Evolutionary conservation across 352 stramenopile genomes (phyloP).

Genomic region (Globisporangium echinulatum): DNA sequence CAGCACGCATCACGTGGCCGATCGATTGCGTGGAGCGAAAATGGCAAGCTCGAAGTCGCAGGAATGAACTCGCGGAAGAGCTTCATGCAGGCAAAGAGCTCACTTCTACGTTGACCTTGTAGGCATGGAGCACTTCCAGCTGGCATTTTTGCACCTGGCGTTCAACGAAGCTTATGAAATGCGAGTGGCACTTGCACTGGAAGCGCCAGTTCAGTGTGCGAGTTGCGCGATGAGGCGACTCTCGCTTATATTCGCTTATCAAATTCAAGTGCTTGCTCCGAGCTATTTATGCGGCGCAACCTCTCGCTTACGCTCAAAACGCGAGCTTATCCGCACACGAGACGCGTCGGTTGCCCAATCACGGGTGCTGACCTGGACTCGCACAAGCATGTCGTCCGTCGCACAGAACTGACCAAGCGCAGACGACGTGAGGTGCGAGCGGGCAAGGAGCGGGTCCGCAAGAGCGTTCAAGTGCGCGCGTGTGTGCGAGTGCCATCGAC

Average conservation of each 20-base stretch:
- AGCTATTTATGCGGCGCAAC: too few species aligned
- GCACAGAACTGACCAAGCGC: background rate
- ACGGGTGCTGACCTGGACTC: background rate
- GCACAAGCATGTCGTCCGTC: conserved; percentile 10
- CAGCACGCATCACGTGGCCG: too few species aligned
- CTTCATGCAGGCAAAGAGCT: too few species aligned
- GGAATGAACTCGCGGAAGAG: too few species aligned
- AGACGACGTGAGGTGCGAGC: background rate
- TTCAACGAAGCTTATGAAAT: background rate
- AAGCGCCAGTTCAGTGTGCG: background rate
- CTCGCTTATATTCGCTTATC: background rate
- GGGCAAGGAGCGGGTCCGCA: background rate
- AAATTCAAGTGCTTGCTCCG: too few species aligned
- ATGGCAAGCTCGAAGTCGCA: too few species aligned
- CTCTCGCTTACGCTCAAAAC: background rate
- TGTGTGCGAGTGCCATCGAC: background rate
- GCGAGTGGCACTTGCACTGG: background rate
- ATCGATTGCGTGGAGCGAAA: too few species aligned
- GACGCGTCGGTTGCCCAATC: background rate
- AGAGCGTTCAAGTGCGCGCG: background rate
- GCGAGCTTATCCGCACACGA: background rate
- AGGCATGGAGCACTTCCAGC: background rate
- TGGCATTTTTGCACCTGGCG: background rate
- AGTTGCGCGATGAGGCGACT: background rate
- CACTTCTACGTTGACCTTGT: too few species aligned